Evolutionary conservation across 2,329 filamentous ascomycete genomes (phyloP), one percentile per base, ranked within the genome.

Genomic region (Helminthosporium solani): DNA sequence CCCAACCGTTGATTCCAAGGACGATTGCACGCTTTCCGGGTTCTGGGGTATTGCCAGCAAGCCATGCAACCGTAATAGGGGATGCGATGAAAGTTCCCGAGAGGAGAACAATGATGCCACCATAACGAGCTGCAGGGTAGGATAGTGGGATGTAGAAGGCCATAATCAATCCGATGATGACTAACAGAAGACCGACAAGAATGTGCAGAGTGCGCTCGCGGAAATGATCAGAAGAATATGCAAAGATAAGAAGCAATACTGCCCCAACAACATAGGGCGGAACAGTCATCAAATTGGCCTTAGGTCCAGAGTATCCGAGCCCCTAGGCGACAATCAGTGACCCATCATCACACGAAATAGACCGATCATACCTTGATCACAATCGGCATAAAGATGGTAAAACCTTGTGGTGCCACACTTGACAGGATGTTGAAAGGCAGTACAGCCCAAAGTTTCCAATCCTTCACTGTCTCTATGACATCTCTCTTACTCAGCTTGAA

Each of bases 191-290:
- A 1, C 77, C 62, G 3, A 72, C 67, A 11, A 78, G 59, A 2
- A 78, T 75, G 50, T 78, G 75, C n/a, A 71, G 68, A 0, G 70
- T 72, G 7, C 75, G 62, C 47, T 77, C 73, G 5, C 71, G 67
- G 35, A 70, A 68, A 39, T 70, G 61, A 42, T 78, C 76, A 0
- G 75, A 77, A 8, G 68, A 73, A 38, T 71, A 72, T 1, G 74
- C 70, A 11, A 78, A 72, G 5, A 58, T 57, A 4, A 78, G 68
- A 2, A 78, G 60, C 3, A 78, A 65, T 3, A 75, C 47, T 12
- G 76, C 75, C 1, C 75, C 75, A 1, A 72, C 71, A 3, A 74
- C 61, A 28, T 78, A 78, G 0, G 76, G 75, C 1, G 75, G 72
- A 2, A 78, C 74, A 3, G 75, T 77, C 58, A 72, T 75, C 16